Base-by-base conservation (phyloP, 2,329 filamentous ascomycete genomes). In the Raffaelea arxii region DNA sequence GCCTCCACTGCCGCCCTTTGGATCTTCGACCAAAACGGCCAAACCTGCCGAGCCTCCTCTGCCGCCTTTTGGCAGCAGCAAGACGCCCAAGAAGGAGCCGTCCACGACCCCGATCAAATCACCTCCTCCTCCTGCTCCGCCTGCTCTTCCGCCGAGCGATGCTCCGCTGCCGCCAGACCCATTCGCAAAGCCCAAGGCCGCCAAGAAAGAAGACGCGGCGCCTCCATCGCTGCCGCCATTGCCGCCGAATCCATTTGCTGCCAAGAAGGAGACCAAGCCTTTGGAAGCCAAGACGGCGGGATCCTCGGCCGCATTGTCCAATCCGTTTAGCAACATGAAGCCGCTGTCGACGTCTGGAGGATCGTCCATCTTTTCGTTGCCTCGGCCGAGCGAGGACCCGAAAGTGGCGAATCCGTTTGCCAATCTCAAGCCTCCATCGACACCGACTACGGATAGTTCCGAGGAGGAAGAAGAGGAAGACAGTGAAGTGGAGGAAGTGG, bases 401-500 rank as follows among this genome's bases (percentile, higher is more conserved):
- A 38, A 27, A 0, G 24, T 51, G 10, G 27, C 19, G 7, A 53
- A 53, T 18, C 53, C 51, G 6, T 53, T 54, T 43, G 49, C 51
- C 19, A 53, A 54, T 41, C 36, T 54, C 7, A 51, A 53, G 38
- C 46, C 48, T 10, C 51, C 52, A 2, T 43, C 46, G 5, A 53
- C 52, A 10, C 50, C 52, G 2, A 48, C 43, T 18, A 50, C 49
- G 9, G 50, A 49, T 4, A 50, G 41, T 4, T 51, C 51, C 1
- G 47, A 54, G 2, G 52, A 54, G 25, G 55, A 57, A 2, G 63
- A 59, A 11, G 67, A 64, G 16, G 63, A 37, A 4, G 44, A 41
- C 4, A 37, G 62, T 4, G 62, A 58, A 6, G 62, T 64, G 14
- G 65, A 68, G 11, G 65, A 62, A 16, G 62, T 63, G 16, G 66